Evolutionary conservation across 768 basidiomycete species (phyloP), one percentile per base, ranked within the genome.

Genomic region (Amanita thiersii): DNA sequence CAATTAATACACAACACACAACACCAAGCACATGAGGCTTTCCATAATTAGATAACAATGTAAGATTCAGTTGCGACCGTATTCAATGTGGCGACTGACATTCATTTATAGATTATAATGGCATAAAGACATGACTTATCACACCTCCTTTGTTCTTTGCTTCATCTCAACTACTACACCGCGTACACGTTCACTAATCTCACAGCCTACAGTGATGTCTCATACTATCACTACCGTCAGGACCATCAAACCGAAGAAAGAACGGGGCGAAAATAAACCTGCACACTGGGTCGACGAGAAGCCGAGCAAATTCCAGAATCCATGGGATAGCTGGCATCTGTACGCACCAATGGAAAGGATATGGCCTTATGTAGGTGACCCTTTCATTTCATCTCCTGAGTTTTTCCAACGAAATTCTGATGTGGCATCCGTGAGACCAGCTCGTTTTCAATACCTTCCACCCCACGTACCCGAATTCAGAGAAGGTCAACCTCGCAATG

Each of bases 301-400:
- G 2, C 55, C 53, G 2, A 44, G 37, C 9, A 39, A 47, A 14
- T 60, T 60, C 42, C 18, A 43, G 30, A 60, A 60, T 37, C 59
- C 59, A 19, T 60, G 59, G 59, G 48, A 50, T 15, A 60, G 59
- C 30, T 60, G 46, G 43, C 44, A 51, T 4, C 15, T 46, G n/a
- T 50, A 52, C n/a, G 45, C 47, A 3, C 24, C 49, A 11, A 17
- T 20, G 15, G 49, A 50, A 3, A 45, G 48, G 36, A 24, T 58
- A 14, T 20, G 28, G n/a, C 55, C 55, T 31, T 45, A 38, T 33
- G 44, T 45, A 11, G 6, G 44, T 45, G 4, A n/a, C n/a, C n/a
- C 4, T 18, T 18, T 18, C 14, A 5, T 24, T 19, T 14, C n/a
- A 6, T 28, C 9, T 5, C 3, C 8, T 17, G 15, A 4, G 21